Conservation (phyloP, 352 stramenopile genomes). For the Phytopythium kandeliae region DNA sequence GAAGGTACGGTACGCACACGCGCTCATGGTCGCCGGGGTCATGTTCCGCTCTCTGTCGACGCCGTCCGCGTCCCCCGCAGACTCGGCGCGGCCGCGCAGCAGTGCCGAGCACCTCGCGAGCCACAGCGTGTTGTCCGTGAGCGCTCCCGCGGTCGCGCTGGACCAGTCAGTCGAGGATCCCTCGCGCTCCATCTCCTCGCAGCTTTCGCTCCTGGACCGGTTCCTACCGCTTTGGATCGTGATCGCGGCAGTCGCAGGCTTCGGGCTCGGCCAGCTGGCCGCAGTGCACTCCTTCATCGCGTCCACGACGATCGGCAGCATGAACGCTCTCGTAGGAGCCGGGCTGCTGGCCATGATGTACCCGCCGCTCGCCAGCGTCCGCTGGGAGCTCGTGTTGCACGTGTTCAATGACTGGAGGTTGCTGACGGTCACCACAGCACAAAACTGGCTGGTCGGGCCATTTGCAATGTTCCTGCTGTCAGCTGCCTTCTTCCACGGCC, state of each 20-base stretch:
- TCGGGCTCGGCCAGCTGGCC: conserved; percentile 38
- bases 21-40: neutral
- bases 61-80: neutral
- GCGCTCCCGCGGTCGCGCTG: neutral
- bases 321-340: conserved; percentile 47
- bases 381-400: conserved; percentile 36
- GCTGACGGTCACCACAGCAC: conserved; percentile 40
- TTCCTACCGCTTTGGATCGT: conserved; percentile 64
- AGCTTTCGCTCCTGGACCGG: conserved; percentile 44
- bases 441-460: conserved; percentile 61
- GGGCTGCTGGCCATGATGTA: conserved; percentile 64
- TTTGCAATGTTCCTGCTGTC: conserved; percentile 52
- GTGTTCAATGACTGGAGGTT: conserved; percentile 42
- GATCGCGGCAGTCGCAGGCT: conserved; percentile 25
- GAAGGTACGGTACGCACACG: neutral
- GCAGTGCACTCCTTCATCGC: conserved; percentile 35
- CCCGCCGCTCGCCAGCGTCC: conserved; percentile 46
- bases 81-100: neutral
- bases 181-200: neutral
- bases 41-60: neutral
- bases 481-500: conserved; percentile 38
- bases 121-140: neutral
- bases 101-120: neutral
- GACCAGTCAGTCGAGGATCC: neutral
- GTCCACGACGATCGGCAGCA: conserved; percentile 35